These are phyloP conservation scores for Plasmodium fragile DNA, from an alignment of 169 alveolate genomes.

Conservation along the genomic window DNA sequence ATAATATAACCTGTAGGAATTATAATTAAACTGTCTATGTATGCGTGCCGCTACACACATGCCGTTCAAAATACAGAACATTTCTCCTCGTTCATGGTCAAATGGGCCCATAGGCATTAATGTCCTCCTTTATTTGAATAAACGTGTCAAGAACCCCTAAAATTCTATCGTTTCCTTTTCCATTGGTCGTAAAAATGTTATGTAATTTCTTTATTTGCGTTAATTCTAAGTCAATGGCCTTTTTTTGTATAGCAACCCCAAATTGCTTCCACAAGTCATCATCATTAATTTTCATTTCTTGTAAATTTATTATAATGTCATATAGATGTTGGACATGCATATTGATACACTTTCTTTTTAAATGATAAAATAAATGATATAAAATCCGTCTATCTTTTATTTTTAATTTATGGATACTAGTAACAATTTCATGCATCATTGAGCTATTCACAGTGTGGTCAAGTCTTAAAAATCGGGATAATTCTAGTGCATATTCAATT, in stretches of 20 bases:
- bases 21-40: not conserved
- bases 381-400: slow-evolving; percentile 83
- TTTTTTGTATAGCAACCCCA: slow-evolving; percentile 87
- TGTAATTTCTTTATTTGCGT: slow-evolving; percentile 81
- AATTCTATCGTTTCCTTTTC: slow-evolving; percentile 86
- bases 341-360: slow-evolving; percentile 83
- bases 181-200: slow-evolving; percentile 54
- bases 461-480: slow-evolving; percentile 84
- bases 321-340: slow-evolving; percentile 85
- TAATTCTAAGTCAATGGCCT: slow-evolving; percentile 83
- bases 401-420: slow-evolving; percentile 76
- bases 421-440: slow-evolving; percentile 83
- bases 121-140: slow-evolving; percentile 83
- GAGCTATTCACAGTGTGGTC: slow-evolving; percentile 87
- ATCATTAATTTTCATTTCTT: slow-evolving; percentile 83
- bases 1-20: not conserved
- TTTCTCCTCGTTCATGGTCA: slow-evolving; percentile 54
- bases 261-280: slow-evolving; percentile 87
- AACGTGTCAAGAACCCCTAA: slow-evolving; percentile 85
- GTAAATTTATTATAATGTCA: slow-evolving; percentile 78
- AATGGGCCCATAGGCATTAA: slow-evolving; percentile 82
- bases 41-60: not conserved
- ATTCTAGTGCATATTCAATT: slow-evolving; percentile 81
- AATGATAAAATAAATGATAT: slow-evolving; percentile 84
- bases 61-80: not conserved